These are phyloP conservation scores for Orbilia blumenaviensis DNA, from an alignment of 2,329 filamentous ascomycete species.

Conservation along the genomic window DNA sequence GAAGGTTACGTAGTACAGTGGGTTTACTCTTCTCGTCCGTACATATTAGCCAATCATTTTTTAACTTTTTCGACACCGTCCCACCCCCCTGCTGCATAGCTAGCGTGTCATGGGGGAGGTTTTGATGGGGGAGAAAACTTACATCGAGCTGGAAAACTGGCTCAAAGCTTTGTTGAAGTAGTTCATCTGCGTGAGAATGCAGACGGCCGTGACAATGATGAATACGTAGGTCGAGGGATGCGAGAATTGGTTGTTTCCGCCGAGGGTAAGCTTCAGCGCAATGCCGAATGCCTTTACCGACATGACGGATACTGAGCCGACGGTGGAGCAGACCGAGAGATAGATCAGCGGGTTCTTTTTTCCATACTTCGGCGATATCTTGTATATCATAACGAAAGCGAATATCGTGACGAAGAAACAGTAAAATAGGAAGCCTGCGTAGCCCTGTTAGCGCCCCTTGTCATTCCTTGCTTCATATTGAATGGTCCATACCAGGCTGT, in stretches of 20 bases:
- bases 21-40: constrained; percentile 75
- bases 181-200: constrained; percentile 99
- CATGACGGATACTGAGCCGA: constrained; percentile 98
- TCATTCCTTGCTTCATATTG: constrained; percentile 58
- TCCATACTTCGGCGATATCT: constrained; percentile 84
- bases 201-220: constrained; percentile 88
- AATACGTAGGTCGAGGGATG: constrained; percentile 98
- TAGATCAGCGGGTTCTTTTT: constrained; percentile 96
- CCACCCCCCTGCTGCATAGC: constrained; percentile 11
- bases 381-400: constrained; percentile 94
- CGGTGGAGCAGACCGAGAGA: constrained; percentile 96
- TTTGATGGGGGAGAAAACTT: constrained; percentile 62
- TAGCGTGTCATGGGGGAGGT: constrained; percentile 6
- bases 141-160: constrained; percentile 98
- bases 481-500: constrained; percentile 75
- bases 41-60: constrained; percentile 36
- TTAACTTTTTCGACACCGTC: background rate
- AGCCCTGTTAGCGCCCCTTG: constrained; percentile 53
- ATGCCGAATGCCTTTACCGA: constrained; percentile 98
- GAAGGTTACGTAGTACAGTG: constrained; percentile 80
- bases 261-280: constrained; percentile 91
- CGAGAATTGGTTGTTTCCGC: constrained; percentile 92
- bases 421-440: constrained; percentile 85
- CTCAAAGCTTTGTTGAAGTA: constrained; percentile 99
- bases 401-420: constrained; percentile 81